These are phyloP conservation scores for Prunus persica DNA, from an alignment of 306 rosid genomes.

Conservation along the genomic window Prunus_persica_NCBIv2 NC_034010.1:15685501-15686000, in stretches of 20 bases:
- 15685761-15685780: conserved; percentile 53
- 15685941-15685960: too few species aligned
- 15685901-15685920: background rate
- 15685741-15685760: conserved; percentile 53
- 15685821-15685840: conserved; percentile 41
- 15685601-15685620: too few species aligned
- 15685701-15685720: conserved; percentile 51
- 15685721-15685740: conserved; percentile 46
- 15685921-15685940: background rate
- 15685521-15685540: too few species aligned
- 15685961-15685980: too few species aligned
- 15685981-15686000: too few species aligned
- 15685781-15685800: conserved; percentile 48
- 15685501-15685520: too few species aligned
- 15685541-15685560: too few species aligned
- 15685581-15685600: too few species aligned
- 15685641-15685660: background rate
- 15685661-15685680: background rate
- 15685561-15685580: too few species aligned
- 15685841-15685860: conserved; percentile 35
- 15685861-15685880: conserved; percentile 44
- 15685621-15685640: too few species aligned
- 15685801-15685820: conserved; percentile 51
- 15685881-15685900: conserved; percentile 37
- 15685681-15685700: conserved; percentile 53